Base-by-base conservation (phyloP, 306 rosid genomes). In the Dalbergia oliveri region DNA sequence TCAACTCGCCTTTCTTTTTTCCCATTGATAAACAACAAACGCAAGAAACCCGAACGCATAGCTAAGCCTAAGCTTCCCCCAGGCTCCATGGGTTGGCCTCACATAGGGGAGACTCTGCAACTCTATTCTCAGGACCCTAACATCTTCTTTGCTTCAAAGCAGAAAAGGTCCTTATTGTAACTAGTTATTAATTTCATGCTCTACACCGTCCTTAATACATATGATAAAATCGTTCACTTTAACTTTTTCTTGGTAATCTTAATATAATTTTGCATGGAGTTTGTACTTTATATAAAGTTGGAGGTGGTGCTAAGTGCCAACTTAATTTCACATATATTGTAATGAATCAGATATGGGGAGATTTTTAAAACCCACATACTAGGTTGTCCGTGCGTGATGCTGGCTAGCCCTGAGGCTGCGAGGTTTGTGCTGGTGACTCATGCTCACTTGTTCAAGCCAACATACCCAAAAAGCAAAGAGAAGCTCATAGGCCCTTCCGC, bases 61-160 rank as follows among this genome's bases (percentile, higher is more conserved):
- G 49, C 83, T 19, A 85, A 88, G 81, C 94, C 88, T 33, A 86
- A 88, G 79, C 94, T 91, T 69, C 97, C 98, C 26, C 97, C 98
- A 3, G 98, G 98, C 23, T 91, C 97, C 80, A 80, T 91, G 94
- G 98, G 98, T 23, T 89, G 93, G 97, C 97, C 97, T 79, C 91
- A 75, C 49, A 37, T 92, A 0, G 97, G 97, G 64, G 92, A 94
- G 65, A 94, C 97, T 15, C 88, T 88, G 33, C 97, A 90, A 66
- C 95, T 94, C 72, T 94, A 94, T 47, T 94, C 98, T 56, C 89
- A 83, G 59, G 90, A 92, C 81, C 98, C 98, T 14, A 86, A 86
- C 69, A 51, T 87, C 73, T 92, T 94, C 86, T 94, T 92, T 72
- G 64, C 93, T 44, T 53, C 91, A 11, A 94, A 91, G 82, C 97